Evolutionary conservation across 768 basidiomycete genomes (phyloP), one percentile per base, ranked within the genome.

Genomic region (Hortiboletus campestris): DNA sequence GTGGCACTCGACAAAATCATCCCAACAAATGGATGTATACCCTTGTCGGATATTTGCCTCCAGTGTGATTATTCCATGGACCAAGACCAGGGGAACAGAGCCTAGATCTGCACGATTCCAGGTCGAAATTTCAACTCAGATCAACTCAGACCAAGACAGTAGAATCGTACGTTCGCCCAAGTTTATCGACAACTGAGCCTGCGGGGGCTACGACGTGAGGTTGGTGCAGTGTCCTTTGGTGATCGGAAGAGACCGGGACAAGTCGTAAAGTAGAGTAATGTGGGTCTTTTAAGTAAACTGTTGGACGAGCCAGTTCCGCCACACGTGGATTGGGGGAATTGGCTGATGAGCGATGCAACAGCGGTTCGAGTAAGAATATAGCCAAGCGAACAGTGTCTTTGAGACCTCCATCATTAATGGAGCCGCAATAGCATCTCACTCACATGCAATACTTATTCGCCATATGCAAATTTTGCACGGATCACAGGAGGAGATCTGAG

Each of bases 221-320:
- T 29, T 34, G 20, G 0, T 32, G 12, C 28, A 29, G 11, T 32
- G 6, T 32, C 32, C 40, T 32, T 36, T n/a, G 16, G 28, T 25
- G 3, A 40, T 42, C 3, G 7, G 2, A 32, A 45, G 38, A 49
- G 22, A 35, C 49, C 56, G 17, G 48, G 34, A 43, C 17, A 16
- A 36, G 12, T 52, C 51, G 28, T 60, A 16, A 42, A 49, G 22
- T 34, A 7, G 4, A 36, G 48, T 41, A 28, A 9, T 16, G 2
- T 38, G n/a, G 25, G 31, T 32, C 14, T 32, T 59, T 51, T 55
- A 35, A 55, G 22, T 25, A 4, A 25, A 25, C 25, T 25, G 25
- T 41, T 43, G 20, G 48, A 49, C 1, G 31, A 10, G 5, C n/a
- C 19, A 22, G 52, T 61, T 34, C 55, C 63, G 3, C 63, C 63